Evolutionary conservation across 78 protist genomes (phyloP).

Genomic region (Cavenderia fasciculata): DNA sequence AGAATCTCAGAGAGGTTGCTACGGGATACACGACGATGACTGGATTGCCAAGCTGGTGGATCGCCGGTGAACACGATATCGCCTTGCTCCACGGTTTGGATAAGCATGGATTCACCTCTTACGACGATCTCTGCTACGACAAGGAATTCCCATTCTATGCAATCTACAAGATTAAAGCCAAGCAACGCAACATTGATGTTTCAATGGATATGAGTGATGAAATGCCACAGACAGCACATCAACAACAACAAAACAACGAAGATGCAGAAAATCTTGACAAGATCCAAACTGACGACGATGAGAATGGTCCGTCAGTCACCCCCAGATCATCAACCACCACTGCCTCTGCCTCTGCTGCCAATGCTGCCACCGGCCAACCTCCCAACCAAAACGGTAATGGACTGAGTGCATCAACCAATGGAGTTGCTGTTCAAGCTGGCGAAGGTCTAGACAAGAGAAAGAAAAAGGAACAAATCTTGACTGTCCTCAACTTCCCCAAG

Average conservation of each 20-base stretch:
- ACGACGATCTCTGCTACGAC: slow-evolving; percentile 61
- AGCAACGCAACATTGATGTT: not conserved
- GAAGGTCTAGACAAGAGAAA: slow-evolving; percentile 75
- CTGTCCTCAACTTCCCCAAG: slow-evolving; percentile 36
- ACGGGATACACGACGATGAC: not conserved
- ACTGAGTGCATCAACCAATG: not conserved
- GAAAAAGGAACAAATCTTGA: slow-evolving; percentile 12
- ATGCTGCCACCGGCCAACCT: not conserved
- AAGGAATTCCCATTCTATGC: slow-evolving; percentile 30
- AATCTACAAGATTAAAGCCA: not conserved
- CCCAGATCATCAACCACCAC: too few species aligned
- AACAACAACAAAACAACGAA: not conserved
- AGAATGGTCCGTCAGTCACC: not conserved
- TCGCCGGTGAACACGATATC: slow-evolving; percentile 50
- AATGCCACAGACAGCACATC: too few species aligned
- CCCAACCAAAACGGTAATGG: not conserved
- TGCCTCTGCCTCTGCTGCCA: not conserved
- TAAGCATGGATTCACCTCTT: slow-evolving; percentile 73
- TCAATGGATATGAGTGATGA: too few species aligned
- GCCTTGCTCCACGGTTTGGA: slow-evolving; percentile 34
- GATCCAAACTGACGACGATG: not conserved
- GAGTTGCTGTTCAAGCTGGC: not conserved
- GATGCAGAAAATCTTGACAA: not conserved
- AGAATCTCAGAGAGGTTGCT: too few species aligned
- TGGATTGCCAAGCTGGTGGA: slow-evolving; percentile 77